These are phyloP conservation scores for Acanthamoeba triangularis DNA, from an alignment of 208 protist species.

Conservation along the genomic window DNA sequence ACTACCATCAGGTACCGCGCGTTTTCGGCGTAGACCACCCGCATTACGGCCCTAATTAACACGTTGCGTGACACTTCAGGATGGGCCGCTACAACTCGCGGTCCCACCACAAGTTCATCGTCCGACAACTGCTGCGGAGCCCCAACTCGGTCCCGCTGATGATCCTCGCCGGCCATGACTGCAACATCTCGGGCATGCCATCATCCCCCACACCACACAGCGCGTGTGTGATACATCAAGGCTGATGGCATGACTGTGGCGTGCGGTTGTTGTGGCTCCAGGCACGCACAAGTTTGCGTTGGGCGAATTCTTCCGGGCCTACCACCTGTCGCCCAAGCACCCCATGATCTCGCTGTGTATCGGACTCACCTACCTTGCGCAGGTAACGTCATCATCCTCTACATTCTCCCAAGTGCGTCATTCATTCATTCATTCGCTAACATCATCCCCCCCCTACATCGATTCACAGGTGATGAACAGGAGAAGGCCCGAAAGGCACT, in stretches of 20 bases:
- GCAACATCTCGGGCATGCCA: conserved; percentile 30
- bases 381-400: neutral
- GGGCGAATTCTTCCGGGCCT: conserved; percentile 54
- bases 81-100: conserved; percentile 40
- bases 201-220: too few relatives aligned
- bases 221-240: too few relatives aligned
- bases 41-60: neutral
- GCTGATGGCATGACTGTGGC: neutral
- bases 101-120: conserved; percentile 67
- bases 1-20: neutral
- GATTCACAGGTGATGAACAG: conserved; percentile 46
- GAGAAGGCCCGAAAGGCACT: conserved; percentile 10
- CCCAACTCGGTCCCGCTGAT: conserved; percentile 57
- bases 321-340: conserved; percentile 24
- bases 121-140: conserved; percentile 37
- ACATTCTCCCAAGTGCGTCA: too few relatives aligned
- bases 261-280: neutral
- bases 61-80: neutral
- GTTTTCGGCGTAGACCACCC: neutral
- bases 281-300: conserved; percentile 55
- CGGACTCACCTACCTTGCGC: conserved; percentile 24
- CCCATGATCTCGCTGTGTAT: conserved; percentile 42
- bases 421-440: neutral
- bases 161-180: conserved; percentile 58
- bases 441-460: too few relatives aligned